Percentiles rank a stretch among this genome's conserved stretches.
Conservation (phyloP, 306 rosid species). For the Myrica gale region DNA sequence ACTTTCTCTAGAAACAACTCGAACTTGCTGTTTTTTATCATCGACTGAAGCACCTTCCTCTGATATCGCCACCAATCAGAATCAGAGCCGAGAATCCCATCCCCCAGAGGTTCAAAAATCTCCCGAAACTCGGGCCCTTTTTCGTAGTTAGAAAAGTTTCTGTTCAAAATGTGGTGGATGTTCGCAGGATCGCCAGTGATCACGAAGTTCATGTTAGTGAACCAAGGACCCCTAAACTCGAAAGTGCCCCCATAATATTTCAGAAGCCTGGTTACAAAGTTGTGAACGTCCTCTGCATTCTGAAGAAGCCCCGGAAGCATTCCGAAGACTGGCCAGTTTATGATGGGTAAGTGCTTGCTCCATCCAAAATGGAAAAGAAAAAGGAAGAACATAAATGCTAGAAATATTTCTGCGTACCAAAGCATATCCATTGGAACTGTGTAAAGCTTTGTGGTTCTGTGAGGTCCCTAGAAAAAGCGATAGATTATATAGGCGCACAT, state of each 20-base stretch:
- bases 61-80: conserved; percentile 28
- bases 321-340: conserved; percentile 1
- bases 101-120: conserved; percentile 38
- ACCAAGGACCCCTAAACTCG: conserved; percentile 28
- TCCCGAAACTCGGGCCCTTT: conserved; percentile 29
- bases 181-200: conserved; percentile 34
- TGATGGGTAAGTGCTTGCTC: background rate
- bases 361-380: background rate
- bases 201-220: conserved; percentile 12
- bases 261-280: background rate
- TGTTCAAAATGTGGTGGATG: conserved; percentile 26
- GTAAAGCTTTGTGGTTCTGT: background rate
- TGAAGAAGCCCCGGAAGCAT: conserved; percentile 11
- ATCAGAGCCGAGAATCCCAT: conserved; percentile 36
- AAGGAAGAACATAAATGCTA: background rate
- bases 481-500: too few relatives aligned
- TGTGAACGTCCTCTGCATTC: background rate
- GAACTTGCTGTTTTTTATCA: background rate
- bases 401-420: background rate
- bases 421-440: background rate
- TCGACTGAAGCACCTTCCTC: conserved; percentile 19
- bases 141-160: conserved; percentile 24
- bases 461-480: background rate
- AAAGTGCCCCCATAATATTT: conserved; percentile 7
- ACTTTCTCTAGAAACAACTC: conserved; percentile 1